Base-by-base conservation (phyloP, 108 stramenopile genomes). In the Stephanodiscus triporus region DNA sequence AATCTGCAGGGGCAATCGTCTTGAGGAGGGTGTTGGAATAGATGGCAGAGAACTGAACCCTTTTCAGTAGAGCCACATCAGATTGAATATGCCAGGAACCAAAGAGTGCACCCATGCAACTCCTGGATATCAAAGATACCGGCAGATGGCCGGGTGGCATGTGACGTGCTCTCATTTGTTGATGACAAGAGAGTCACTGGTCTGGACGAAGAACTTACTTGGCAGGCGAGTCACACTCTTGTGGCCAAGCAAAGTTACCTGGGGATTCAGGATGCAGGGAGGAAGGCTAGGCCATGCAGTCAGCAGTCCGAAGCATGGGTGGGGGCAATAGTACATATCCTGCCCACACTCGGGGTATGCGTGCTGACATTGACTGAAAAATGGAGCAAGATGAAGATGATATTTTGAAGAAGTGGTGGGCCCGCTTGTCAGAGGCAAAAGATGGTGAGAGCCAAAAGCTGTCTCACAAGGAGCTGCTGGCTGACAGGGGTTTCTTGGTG, bases 221-320 rank as follows among this genome's bases (percentile, higher is more conserved):
- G 76, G 60, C 20, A 63, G 1, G 69, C 54, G 0, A 68, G 32
- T 13, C 65, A 65, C 29, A 37, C 8, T 0, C 29, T 75, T 38
- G 66, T 23, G 0, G 19, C 22, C n/a, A 59, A 38, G 3, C 71
- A 80, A n/a, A 38, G 56, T 11, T 65, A 72, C 13, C 50, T 86
- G 48, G 85, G 85, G 1, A 60, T 82, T 20, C 85, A 86, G 55
- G 82, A 86, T 29, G 85, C 82, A 6, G 37, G 66, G 23, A 19
- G 85, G 23, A 86, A 86, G 47, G 43, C 78, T 4, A 9, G 82
- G 16, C 20, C 22, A 11, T 19, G 40, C 29, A 37, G 53, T 8
- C 65, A 78, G 32, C 50, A 17, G 6, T 69, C 81, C 1, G 82
- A 78, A 1, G 82, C 82, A n/a, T 88, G 87, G 84, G 84, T 82